These are phyloP conservation scores for Fraxinus xanthoxyloides DNA, from an alignment of 305 asterid species.

Conservation along the genomic window DNA sequence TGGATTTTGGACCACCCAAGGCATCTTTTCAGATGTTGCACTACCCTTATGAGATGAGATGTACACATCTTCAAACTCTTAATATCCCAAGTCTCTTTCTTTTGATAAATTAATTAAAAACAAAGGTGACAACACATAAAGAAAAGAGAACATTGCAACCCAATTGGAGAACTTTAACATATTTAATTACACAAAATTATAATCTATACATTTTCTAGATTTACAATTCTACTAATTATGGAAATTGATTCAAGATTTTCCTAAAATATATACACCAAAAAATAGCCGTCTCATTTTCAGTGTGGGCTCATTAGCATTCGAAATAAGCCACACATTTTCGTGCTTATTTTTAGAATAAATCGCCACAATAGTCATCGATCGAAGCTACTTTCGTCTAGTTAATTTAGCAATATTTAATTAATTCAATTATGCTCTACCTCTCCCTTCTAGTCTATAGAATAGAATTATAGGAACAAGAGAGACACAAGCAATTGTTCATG, in stretches of 20 bases:
- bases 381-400: not conserved
- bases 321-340: not conserved
- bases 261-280: not conserved
- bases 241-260: not conserved
- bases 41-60: not conserved
- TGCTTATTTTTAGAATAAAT: not conserved
- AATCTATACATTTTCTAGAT: not conserved
- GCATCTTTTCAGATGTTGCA: conserved; percentile 1
- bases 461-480: not conserved
- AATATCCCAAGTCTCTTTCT: not conserved
- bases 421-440: not conserved
- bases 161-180: not conserved
- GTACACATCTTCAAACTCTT: not conserved
- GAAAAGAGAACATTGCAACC: not conserved
- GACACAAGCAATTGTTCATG: not conserved
- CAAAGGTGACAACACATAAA: not conserved
- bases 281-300: no score
- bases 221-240: not conserved
- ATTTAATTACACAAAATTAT: not conserved
- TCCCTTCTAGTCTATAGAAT: not conserved
- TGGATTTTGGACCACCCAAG: not conserved
- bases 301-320: not conserved
- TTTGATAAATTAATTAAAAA: not conserved
- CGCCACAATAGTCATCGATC: not conserved
- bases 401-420: not conserved